A percentile compares a stretch with the other conserved stretches of the same genome.
These are phyloP conservation scores for Begonia loranthoides DNA, from an alignment of 306 rosid genomes.

Conservation along the genomic window DNA sequence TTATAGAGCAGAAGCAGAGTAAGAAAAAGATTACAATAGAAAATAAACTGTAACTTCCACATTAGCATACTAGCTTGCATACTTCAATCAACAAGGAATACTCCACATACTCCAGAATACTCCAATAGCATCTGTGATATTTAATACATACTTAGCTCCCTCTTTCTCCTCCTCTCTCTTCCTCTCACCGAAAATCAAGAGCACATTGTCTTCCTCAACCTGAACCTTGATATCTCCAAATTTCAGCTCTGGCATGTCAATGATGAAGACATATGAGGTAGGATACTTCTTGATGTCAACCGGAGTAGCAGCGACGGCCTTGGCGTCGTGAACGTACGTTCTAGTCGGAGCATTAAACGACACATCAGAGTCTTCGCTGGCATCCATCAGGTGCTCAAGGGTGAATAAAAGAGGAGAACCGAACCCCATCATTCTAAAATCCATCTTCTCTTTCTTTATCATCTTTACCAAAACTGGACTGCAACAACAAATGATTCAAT, in stretches of 20 bases:
- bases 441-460: slow-evolving; percentile 38
- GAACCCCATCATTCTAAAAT: slow-evolving; percentile 43
- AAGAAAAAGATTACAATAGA: too few species aligned
- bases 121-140: too few species aligned
- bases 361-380: slow-evolving; percentile 36
- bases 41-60: too few species aligned
- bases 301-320: slow-evolving; percentile 83
- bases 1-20: too few species aligned
- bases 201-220: slow-evolving; percentile 79
- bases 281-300: slow-evolving; percentile 71
- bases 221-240: slow-evolving; percentile 80
- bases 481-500: too few species aligned
- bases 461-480: too few species aligned
- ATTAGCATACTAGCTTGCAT: too few species aligned
- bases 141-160: slow-evolving; percentile 43
- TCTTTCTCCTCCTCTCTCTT: slow-evolving; percentile 85
- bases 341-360: slow-evolving; percentile 41
- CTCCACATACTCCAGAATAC: too few species aligned
- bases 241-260: slow-evolving; percentile 91
- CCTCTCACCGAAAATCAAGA: slow-evolving; percentile 67
- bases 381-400: slow-evolving; percentile 43
- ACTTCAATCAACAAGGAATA: too few species aligned
- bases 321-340: slow-evolving; percentile 64
- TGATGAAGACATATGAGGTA: slow-evolving; percentile 44
- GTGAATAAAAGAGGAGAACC: slow-evolving; percentile 54